Evolutionary conservation across 768 basidiomycete species (phyloP).

Genomic region (Hericium alpestre): DNA sequence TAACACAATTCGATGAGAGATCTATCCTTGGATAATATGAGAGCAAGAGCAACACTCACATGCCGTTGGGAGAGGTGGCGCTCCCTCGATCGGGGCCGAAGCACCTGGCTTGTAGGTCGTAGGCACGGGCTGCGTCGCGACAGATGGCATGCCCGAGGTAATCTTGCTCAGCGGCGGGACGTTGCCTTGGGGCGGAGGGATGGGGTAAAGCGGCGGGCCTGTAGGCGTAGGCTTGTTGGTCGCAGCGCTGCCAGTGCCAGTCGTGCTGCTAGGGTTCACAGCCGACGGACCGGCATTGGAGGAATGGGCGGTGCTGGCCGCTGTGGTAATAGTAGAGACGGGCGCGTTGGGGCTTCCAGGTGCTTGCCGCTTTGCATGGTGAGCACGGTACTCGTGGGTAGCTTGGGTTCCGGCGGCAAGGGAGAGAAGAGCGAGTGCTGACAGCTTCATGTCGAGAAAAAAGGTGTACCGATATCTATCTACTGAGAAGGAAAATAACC

Average conservation of each 20-base stretch:
- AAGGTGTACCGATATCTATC: background rate
- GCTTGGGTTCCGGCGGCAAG: constrained; percentile 8
- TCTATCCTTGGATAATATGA: background rate
- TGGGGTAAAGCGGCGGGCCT: background rate
- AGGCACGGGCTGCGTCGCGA: constrained; percentile 36
- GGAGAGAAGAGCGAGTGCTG: constrained; percentile 15
- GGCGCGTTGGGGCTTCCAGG: too few species aligned
- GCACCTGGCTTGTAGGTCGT: constrained; percentile 51
- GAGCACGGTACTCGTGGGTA: too few species aligned
- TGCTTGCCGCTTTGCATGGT: too few species aligned
- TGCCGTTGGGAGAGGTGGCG: constrained; percentile 52
- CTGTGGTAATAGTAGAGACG: too few species aligned
- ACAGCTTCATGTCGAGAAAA: constrained; percentile 18
- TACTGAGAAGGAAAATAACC: background rate
- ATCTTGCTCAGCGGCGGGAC: constrained; percentile 52
- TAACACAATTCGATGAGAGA: constrained; percentile 15
- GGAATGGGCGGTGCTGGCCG: too few species aligned
- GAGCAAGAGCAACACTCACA: constrained; percentile 31
- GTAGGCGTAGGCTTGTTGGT: too few species aligned
- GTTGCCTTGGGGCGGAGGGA: constrained; percentile 4
- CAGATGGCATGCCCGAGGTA: constrained; percentile 52
- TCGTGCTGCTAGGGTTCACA: too few species aligned
- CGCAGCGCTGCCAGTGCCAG: too few species aligned
- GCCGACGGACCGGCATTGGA: too few species aligned
- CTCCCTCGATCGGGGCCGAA: constrained; percentile 52